A percentile compares a stretch with the other conserved stretches of the same genome.
Evolutionary conservation across 2,329 filamentous ascomycete genomes (phyloP).

Genomic region (Penicillium sp.): DNA sequence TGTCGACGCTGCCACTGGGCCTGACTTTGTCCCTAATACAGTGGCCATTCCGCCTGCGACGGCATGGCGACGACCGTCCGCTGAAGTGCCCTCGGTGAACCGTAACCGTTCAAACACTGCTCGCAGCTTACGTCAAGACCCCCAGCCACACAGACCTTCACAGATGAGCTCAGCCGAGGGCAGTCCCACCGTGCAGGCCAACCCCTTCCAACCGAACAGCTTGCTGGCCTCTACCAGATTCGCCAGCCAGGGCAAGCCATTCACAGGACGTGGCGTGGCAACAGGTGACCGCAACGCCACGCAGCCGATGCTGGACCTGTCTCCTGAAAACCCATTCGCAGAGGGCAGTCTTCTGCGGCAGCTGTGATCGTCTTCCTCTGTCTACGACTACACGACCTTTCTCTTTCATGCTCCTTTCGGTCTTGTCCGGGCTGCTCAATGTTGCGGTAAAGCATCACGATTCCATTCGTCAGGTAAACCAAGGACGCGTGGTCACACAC

Average conservation of each 20-base stretch:
- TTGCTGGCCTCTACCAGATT: slow-evolving; percentile 30
- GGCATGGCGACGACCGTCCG: slow-evolving; percentile 37
- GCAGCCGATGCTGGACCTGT: slow-evolving; percentile 44
- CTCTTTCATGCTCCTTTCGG: neutral
- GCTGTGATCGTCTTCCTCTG: slow-evolving; percentile 10
- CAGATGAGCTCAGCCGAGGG: slow-evolving; percentile 11
- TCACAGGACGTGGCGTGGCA: slow-evolving; percentile 37
- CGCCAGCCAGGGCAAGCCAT: slow-evolving; percentile 20
- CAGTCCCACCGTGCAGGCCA: slow-evolving; percentile 10
- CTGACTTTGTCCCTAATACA: slow-evolving; percentile 30
- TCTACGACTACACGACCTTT: neutral
- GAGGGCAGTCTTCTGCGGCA: slow-evolving; percentile 45
- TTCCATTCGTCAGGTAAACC: neutral
- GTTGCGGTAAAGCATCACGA: neutral
- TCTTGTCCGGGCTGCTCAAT: neutral
- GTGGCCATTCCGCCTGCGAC: slow-evolving; percentile 38
- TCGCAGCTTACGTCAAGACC: slow-evolving; percentile 25
- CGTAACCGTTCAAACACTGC: slow-evolving; percentile 35
- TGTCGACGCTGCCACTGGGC: slow-evolving; percentile 42
- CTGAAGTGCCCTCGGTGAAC: slow-evolving; percentile 13
- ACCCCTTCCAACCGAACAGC: slow-evolving; percentile 36
- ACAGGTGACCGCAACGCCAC: slow-evolving; percentile 39
- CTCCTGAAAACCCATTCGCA: slow-evolving; percentile 40
- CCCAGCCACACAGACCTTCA: slow-evolving; percentile 8
- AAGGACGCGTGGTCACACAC: neutral